Base-by-base conservation (phyloP, 2,329 filamentous ascomycete species). In the Emmonsiellopsis sp. region DNA sequence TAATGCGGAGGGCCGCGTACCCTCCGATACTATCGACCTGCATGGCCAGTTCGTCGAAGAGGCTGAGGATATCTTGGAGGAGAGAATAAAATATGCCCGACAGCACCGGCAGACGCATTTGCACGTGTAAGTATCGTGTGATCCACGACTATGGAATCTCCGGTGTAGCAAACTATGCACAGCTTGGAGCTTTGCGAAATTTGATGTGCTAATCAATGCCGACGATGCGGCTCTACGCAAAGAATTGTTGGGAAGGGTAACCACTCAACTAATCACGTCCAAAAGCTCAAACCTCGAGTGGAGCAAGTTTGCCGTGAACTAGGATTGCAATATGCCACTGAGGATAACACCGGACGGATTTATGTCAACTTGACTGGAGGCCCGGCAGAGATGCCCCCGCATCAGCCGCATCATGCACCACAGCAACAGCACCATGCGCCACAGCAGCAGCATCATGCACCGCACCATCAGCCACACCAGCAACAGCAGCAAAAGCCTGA, bases 21-120 rank as follows among this genome's bases (percentile, higher is more conserved):
- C 82, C 13, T 76, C 77, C 41, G 92, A 97, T 71, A 89, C 87
- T 7, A 91, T 98, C 62, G 93, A 98, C 72, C 78, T 98, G 47
- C 93, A 98, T 70, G 93, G 93, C 2, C 87, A 94, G 66, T 96
- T 86, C 64, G 91, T 95, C 55, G 89, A 95, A 68, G 93, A 97
- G 75, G 93, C 93, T 5, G 90, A 95, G 75, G 82, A 89, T 59
- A 93, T 96, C 54, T 76, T 97, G 20, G 88, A 92, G 73, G 79
- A 88, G 70, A 80, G 93, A 60, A 95, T 98, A 65, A 81, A 82
- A 60, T 84, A 87, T 61, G 90, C 90, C 55, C 82, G 83, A 67
- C 70, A 79, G 51, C 79, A 82, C 37, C 88, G 88, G 0, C 86
- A 95, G 73, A 82, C 76, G 16, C 89, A 95, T 73, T 75, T 98